Base-by-base conservation (phyloP, 1,284 basidiomycete genomes). In the Neonothopanus nambi region DNA sequence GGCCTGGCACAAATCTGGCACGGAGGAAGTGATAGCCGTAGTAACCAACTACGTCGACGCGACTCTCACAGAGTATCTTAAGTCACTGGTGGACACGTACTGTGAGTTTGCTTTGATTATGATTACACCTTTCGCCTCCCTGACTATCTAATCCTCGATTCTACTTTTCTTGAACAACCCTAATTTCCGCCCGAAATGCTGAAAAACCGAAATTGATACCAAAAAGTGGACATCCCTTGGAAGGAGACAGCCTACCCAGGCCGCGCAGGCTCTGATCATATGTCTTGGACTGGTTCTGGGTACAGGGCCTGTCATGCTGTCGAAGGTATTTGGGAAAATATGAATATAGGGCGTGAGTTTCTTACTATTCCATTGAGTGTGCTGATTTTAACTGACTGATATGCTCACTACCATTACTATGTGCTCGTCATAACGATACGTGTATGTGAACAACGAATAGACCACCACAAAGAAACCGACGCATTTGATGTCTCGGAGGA, bases 381-480 rank as follows among this genome's bases (percentile, higher is more conserved):
- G n/a, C n/a, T n/a, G n/a, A n/a, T n/a, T n/a, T n/a, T n/a, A n/a
- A n/a, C n/a, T n/a, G n/a, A n/a, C n/a, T n/a, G n/a, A n/a, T n/a
- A n/a, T n/a, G n/a, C n/a, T n/a, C n/a, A n/a, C n/a, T n/a, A n/a
- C n/a, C n/a, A n/a, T n/a, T n/a, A n/a, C n/a, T n/a, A n/a, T n/a
- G n/a, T n/a, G n/a, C n/a, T n/a, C n/a, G n/a, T n/a, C n/a, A n/a
- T n/a, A n/a, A n/a, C n/a, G n/a, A n/a, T n/a, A n/a, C n/a, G n/a
- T n/a, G n/a, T n/a, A n/a, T n/a, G n/a, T n/a, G n/a, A n/a, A n/a
- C n/a, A n/a, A n/a, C n/a, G n/a, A n/a, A n/a, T 26, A 64, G 63
- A 74, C 59, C 75, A 80, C 52, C 79, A 81, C 62, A 69, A 69
- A 21, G 61, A 68, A 4, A 61, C 67, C 33, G 79, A 61, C 23